These are phyloP conservation scores for Monoraphidium neglectum DNA, from an alignment of 139 green algal genomes.

Conservation along the genomic window DNA sequence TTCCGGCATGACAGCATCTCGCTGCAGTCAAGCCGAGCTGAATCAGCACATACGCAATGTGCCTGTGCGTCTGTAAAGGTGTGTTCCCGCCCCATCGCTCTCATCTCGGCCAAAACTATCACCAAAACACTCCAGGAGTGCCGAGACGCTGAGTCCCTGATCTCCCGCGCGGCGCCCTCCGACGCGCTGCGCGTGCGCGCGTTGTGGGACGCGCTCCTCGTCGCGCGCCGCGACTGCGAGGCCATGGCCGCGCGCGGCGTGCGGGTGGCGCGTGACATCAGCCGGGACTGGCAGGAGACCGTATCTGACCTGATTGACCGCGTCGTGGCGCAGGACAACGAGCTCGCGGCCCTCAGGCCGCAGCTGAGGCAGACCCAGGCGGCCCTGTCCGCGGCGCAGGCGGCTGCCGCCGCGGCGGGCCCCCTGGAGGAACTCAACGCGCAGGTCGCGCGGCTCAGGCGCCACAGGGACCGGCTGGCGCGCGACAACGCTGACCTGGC, in stretches of 20 bases:
- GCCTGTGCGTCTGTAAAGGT: too few relatives aligned
- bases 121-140: not conserved
- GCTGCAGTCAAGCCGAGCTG: too few relatives aligned
- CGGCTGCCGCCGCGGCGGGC: not conserved
- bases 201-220: slow-evolving; percentile 21
- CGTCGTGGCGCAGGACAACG: slow-evolving; percentile 29
- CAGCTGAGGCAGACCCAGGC: not conserved
- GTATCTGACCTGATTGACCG: slow-evolving; percentile 35
- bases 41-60: too few relatives aligned
- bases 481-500: slow-evolving; percentile 24
- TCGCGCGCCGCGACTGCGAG: slow-evolving; percentile 22
- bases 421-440: slow-evolving; percentile 11
- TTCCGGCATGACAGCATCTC: too few relatives aligned
- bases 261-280: slow-evolving; percentile 31
- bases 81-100: too few relatives aligned
- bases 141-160: not conserved
- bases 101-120: too few relatives aligned
- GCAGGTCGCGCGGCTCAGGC: slow-evolving; percentile 20
- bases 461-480: slow-evolving; percentile 20
- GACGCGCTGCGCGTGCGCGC: not conserved
- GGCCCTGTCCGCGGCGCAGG: not conserved
- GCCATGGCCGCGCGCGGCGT: slow-evolving; percentile 29
- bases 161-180: not conserved
- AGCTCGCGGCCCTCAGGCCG: slow-evolving; percentile 15
- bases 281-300: slow-evolving; percentile 39